Evolutionary conservation across 1,284 basidiomycete genomes (phyloP).

Genomic region (Cutaneotrichosporon mucoides): DNA sequence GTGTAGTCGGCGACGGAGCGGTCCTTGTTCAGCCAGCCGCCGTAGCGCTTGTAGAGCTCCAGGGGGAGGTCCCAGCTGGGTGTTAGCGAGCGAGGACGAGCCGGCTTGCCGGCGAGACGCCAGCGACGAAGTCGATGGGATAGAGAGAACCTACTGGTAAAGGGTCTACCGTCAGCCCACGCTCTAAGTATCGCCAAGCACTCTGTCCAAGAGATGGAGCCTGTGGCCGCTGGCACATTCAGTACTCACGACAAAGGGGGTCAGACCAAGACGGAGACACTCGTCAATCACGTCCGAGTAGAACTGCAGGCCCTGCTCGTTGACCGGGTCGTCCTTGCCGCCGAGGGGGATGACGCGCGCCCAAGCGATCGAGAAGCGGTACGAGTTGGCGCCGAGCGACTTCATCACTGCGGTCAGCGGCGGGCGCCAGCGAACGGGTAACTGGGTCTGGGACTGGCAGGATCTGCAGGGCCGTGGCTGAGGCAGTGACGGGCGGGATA

Average conservation of each 20-base stretch:
- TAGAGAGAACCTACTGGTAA: slow-evolving; percentile 52
- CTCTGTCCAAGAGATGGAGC: too few species aligned
- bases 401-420: slow-evolving; percentile 51
- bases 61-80: slow-evolving; percentile 66
- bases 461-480: too few species aligned
- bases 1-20: slow-evolving; percentile 62
- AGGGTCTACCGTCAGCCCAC: slow-evolving; percentile 53
- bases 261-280: slow-evolving; percentile 54
- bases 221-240: too few species aligned
- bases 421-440: too few species aligned
- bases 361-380: slow-evolving; percentile 71
- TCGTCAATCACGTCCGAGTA: slow-evolving; percentile 26
- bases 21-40: slow-evolving; percentile 60
- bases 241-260: slow-evolving; percentile 61
- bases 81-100: not conserved
- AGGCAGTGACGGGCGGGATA: too few species aligned
- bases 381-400: slow-evolving; percentile 58
- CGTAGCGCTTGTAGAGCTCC: slow-evolving; percentile 64
- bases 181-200: too few species aligned
- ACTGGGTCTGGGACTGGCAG: too few species aligned
- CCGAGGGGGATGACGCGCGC: slow-evolving; percentile 63
- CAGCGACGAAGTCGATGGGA: too few species aligned
- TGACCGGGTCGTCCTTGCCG: slow-evolving; percentile 66
- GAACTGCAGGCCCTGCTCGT: slow-evolving; percentile 59
- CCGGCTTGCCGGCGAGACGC: not conserved